Base-by-base conservation (phyloP, 1,284 basidiomycete genomes). In the Quambalaria eucalypti region DNA sequence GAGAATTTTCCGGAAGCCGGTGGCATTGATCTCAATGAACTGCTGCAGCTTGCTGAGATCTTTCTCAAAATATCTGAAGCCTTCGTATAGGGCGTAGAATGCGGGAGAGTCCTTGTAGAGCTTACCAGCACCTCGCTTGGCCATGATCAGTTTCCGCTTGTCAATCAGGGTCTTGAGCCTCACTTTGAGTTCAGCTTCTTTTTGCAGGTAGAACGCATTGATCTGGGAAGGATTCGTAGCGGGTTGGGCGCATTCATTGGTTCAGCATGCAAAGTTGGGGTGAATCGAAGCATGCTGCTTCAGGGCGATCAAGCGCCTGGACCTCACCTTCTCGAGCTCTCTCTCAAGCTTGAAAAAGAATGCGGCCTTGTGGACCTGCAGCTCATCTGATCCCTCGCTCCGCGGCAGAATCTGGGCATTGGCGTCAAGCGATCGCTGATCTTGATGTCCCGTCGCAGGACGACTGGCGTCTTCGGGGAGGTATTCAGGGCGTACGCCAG, bases 261-360 rank as follows among this genome's bases (percentile, higher is more conserved):
- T n/a, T n/a, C n/a, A n/a, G n/a, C n/a, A n/a, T n/a, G n/a, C n/a
- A n/a, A n/a, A n/a, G n/a, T n/a, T n/a, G n/a, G n/a, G n/a, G n/a
- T n/a, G n/a, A n/a, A n/a, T n/a, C n/a, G n/a, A n/a, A n/a, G n/a
- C n/a, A n/a, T n/a, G n/a, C n/a, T n/a, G n/a, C n/a, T n/a, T n/a
- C n/a, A n/a, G n/a, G n/a, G n/a, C 36, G 16, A 39, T 39, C 36
- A 39, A 4, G 3, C 3, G 36, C 36, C 36, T 21, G 10, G 4
- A 12, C 16, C 36, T 10, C 10, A 39, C 36, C 84, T 98, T 99
- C 79, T 98, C 95, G 21, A 98, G 80, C 77, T 99, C 95, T 30
- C 95, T 83, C 77, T 97, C 93, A 1, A 99, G 83, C 74, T 93
- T 97, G 82, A 97, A 98, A 81, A 99, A 98, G 82, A 97, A 99